Conservation (phyloP, 306 rosid species). For the Trifolium subterraneum region DNA sequence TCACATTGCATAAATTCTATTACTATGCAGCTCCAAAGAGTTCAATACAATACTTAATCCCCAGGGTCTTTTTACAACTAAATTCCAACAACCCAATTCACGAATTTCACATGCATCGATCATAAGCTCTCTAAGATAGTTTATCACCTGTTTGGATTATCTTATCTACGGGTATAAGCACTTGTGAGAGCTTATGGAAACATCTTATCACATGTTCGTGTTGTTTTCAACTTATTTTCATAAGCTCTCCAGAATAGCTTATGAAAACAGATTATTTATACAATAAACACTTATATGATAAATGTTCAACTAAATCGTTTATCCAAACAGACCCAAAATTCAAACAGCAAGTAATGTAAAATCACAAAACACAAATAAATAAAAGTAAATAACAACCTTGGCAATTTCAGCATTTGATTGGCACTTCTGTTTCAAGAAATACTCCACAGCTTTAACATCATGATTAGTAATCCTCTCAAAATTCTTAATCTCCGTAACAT, state of each 20-base stretch:
- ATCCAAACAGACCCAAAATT: not conserved
- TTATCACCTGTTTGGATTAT: not conserved
- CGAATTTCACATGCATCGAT: no score
- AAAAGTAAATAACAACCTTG: conserved; percentile 54
- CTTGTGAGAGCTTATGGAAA: not conserved
- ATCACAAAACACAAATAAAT: not conserved
- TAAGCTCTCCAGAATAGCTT: not conserved
- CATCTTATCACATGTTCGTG: not conserved
- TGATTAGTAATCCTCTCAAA: conserved; percentile 84
- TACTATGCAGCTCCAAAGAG: no score
- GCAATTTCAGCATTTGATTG: conserved; percentile 66
- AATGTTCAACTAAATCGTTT: no score
- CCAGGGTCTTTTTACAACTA: no score
- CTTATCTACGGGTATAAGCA: not conserved
- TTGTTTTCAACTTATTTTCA: not conserved
- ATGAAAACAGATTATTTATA: not conserved
- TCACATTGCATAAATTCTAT: no score
- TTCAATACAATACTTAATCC: no score
- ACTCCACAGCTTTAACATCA: conserved; percentile 93
- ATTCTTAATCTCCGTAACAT: conserved; percentile 73
- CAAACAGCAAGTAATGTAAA: conserved; percentile 20
- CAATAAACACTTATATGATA: not conserved
- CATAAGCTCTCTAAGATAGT: no score
- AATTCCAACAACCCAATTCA: no score
- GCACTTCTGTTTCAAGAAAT: conserved; percentile 82